Base-by-base conservation (phyloP, 495 filamentous ascomycete genomes). In the Xylaria sp. region DNA sequence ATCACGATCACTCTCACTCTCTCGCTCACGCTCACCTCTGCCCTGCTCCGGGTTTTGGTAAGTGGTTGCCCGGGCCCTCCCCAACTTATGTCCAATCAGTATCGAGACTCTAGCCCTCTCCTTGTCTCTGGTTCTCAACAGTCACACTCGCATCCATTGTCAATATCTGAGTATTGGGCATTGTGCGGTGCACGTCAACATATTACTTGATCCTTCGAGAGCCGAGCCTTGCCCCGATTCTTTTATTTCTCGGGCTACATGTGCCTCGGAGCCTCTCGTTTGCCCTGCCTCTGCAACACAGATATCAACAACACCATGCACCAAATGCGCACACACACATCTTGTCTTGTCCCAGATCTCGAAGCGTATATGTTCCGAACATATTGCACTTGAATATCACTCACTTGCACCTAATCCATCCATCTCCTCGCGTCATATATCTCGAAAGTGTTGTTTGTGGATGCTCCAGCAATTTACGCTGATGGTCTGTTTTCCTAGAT, bases 21-120 rank as follows among this genome's bases (percentile, higher is more conserved):
- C 26, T 24, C 46, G 19, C 44, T 21, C 58, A 72, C 71, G 43
- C 48, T 74, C 66, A 37, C 61, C 70, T 69, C 71, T 40, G 11
- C n/a, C 48, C 61, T 66, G 64, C 46, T 40, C 41, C 43, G 31
- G 50, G 67, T 77, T 75, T 76, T 76, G 75, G 77, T 69, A 71
- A 67, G 77, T 79, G 17, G 50, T 55, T 43, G 33, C 21, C n/a
- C n/a, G 19, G 31, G 21, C 2, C 6, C 17, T 21, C 31, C 37
- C 14, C 31, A 37, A 21, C 57, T n/a, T 19, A 9, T 21, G 7
- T n/a, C 19, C 44, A 3, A 11, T 21, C 17, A n/a, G 9, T 33
- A 35, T 29, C 17, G 19, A n/a, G 5, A 31, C 31, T 59, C 3
- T 21, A 17, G 17, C 21, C n/a, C 31, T 21, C 15, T 35, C 29